A percentile compares a stretch with the other conserved stretches of the same genome.
phyloP scores from a whole-genome alignment of 345 rosid genomes.

The Eutrema heterophyllum region DNA sequence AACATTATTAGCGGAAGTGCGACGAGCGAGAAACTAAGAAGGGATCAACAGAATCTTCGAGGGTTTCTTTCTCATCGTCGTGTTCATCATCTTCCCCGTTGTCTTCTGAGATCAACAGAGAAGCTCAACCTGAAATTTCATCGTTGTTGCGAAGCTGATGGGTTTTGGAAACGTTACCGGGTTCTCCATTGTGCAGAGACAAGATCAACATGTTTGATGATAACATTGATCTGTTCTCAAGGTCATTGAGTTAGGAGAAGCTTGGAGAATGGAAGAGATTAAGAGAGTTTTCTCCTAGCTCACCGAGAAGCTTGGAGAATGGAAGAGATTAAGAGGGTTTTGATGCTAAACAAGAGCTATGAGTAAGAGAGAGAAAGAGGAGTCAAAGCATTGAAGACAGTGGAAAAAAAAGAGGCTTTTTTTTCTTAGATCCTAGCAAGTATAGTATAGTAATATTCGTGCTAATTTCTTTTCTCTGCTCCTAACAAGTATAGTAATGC shows the following conservation, averaged over 20 bases:
- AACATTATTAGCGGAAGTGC: conserved; percentile 26
- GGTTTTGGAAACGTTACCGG: conserved; percentile 79
- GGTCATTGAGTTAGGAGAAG: conserved; percentile 42
- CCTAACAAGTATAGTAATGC: not conserved
- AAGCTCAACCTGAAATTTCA: conserved; percentile 54
- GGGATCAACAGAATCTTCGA: conserved; percentile 64
- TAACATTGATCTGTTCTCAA: conserved; percentile 35
- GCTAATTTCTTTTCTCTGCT: too few species aligned
- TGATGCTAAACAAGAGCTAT: too few species aligned
- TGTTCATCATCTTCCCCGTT: conserved; percentile 84
- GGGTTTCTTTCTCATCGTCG: conserved; percentile 80
- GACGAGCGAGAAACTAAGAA: conserved; percentile 45
- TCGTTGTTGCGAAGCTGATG: conserved; percentile 81
- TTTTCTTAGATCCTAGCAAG: too few species aligned
- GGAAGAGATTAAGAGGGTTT: too few species aligned
- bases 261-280: too few species aligned
- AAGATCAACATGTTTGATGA: conserved; percentile 28
- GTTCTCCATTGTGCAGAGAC: conserved; percentile 40
- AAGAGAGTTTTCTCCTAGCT: too few species aligned
- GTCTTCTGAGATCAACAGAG: conserved; percentile 50
- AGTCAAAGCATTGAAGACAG: too few species aligned
- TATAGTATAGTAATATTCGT: not conserved
- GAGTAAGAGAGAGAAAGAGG: too few species aligned
- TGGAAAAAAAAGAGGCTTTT: too few species aligned
- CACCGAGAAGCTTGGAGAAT: too few species aligned